Evolutionary conservation across 257 asterid species (phyloP).

Genomic region (Salvia rosmarinus): DNA sequence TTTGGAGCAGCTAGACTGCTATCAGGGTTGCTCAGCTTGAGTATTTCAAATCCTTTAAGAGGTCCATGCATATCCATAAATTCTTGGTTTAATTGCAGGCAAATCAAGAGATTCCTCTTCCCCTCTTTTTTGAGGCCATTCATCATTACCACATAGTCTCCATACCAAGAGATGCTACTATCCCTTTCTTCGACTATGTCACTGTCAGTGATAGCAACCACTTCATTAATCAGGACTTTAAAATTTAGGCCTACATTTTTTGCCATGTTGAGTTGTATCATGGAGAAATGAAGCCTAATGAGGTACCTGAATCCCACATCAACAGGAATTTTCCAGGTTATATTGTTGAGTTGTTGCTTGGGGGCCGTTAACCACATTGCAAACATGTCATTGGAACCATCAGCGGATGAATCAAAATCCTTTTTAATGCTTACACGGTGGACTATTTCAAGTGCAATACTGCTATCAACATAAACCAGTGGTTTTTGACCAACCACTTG

Average conservation of each 20-base stretch:
- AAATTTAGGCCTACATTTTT: conserved; percentile 40
- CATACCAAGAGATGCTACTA: conserved; percentile 36
- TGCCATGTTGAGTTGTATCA: conserved; percentile 37
- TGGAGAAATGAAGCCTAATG: conserved; percentile 59
- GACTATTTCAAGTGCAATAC: conserved; percentile 54
- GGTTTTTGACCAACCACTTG: conserved; percentile 31
- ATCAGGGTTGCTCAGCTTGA: conserved; percentile 64
- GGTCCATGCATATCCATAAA: conserved; percentile 34
- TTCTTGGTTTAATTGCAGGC: conserved; percentile 39
- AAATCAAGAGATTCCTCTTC: conserved; percentile 43
- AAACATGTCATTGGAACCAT: conserved; percentile 38
- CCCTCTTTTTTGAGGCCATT: conserved; percentile 48
- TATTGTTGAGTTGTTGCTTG: conserved; percentile 25
- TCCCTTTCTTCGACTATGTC: conserved; percentile 43
- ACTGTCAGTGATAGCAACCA: conserved; percentile 19
- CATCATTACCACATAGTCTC: conserved; percentile 48
- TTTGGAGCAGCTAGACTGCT: conserved; percentile 54
- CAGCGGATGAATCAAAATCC: conserved; percentile 31
- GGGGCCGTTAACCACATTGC: conserved; percentile 38
- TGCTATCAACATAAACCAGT: conserved; percentile 45
- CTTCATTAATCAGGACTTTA: conserved; percentile 44
- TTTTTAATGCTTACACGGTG: conserved; percentile 42
- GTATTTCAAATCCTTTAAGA: conserved; percentile 55
- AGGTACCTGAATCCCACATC: conserved; percentile 58
- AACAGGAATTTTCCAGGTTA: conserved; percentile 47